Evolutionary conservation across 1,139 yeast species (phyloP), one percentile per base, ranked within the genome.

Genomic region (Yamadazyma atmosphaerica): DNA sequence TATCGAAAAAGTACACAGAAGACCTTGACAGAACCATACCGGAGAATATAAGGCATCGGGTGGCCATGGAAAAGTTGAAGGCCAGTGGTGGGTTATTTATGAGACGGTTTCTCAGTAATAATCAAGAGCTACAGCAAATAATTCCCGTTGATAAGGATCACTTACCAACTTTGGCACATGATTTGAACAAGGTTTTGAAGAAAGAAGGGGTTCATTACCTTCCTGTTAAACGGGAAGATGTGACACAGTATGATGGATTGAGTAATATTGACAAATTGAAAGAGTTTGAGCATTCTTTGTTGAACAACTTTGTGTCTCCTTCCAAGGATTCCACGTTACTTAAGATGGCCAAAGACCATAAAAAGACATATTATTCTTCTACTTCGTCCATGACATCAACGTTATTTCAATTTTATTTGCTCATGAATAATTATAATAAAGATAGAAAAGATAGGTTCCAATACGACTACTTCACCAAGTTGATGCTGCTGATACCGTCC

Each of bases 351-450:
- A 50, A 62, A 17, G 54, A 61, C 13, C 63, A 68, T 18, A 45
- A 52, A 17, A 56, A 55, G 40, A 71, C 67, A 41, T 90, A 73
- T 55, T 79, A 78, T 44, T 86, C 95, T 1, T 88, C 97, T 0
- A 89, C 98, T 0, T 86, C 95, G 16, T 85, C 96, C 2, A 75
- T 92, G 85, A 89, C 98, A 0, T 72, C 83, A 0, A 64, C 83
- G 1, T 68, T 92, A 37, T 71, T 81, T 10, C 95, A 89, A 40
- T 68, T 90, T 45, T 96, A 92, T 60, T 72, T 83, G 15, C 54
- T 92, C 10, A 79, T 95, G 21, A 81, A 83, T 51, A 71, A 77
- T 51, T 71, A 66, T 46, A 42, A 54, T 16, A 50, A 54, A 2
- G 35, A 34, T 2, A 41, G 50, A 11, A 40, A 41, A 1, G 42